Evolutionary conservation across 1,139 yeast genomes (phyloP), one percentile per base, ranked within the genome.

Genomic region (Candida pseudocylindracea): DNA sequence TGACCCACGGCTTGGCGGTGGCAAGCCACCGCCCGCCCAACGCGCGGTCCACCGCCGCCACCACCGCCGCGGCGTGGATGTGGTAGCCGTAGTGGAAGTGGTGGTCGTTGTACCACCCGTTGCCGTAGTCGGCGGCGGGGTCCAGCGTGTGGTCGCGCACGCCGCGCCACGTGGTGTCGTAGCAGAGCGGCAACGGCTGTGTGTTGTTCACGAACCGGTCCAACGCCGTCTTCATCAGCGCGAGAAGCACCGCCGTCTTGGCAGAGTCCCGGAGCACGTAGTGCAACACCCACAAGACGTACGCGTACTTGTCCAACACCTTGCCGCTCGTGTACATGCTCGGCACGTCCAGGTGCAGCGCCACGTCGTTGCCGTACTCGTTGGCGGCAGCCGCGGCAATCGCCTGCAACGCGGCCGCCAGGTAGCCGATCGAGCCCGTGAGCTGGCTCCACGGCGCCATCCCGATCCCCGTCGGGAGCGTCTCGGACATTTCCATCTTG

Each of bases 41-140:
- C 39, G 64, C 55, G 24, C 55, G 46, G 48, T 78, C 91, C 30
- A 74, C 62, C 38, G 67, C 57, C 11, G 76, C 88, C 34, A 76
- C 60, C 32, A 74, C 61, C 2, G 91, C 88, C 7, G 85, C 83
- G 8, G 88, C 75, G 43, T 75, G 83, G 34, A 78, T 61, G 43
- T 65, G 66, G 51, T 76, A 76, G 24, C 88, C 85, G 46, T 73
- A 76, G 45, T 78, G 88, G 67, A 74, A 76, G 45, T 76, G 88
- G 33, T 38, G 88, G 48, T 76, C 88, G 42, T 75, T 76, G 51
- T 76, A 76, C 51, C 64, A 70, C 11, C 74, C 63, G 40, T 70
- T 56, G 26, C 88, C 91, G 46, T 53, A 78, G 31, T 49, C 52
- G 9, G 44, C 45, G 29, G 42, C 41, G 30, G 42, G 35, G 34